Conservation (phyloP, 148 eudicot genomes). For the Arctostaphylos glauca region DNA sequence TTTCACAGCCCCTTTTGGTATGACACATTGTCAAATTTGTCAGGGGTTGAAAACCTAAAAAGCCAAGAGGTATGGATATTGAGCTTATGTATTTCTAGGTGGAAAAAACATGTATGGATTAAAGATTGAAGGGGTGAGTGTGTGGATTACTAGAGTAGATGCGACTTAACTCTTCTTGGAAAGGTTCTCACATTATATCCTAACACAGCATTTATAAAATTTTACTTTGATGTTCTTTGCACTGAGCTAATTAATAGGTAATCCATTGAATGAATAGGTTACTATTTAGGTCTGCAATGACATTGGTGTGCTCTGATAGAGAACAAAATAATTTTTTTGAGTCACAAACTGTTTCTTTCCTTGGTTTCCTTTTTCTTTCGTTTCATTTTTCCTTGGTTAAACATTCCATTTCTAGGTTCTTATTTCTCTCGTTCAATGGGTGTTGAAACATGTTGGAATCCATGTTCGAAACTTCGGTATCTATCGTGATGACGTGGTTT, state of each 20-base stretch:
- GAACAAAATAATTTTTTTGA: neutral
- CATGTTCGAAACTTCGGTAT: too few relatives aligned
- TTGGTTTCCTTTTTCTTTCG: neutral
- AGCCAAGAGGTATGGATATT: neutral
- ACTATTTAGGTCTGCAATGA: neutral
- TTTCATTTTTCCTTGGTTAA: neutral
- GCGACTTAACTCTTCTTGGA: neutral
- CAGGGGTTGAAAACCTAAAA: neutral
- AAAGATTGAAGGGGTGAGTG: neutral
- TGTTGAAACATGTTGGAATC: neutral
- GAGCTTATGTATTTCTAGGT: neutral
- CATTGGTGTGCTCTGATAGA: neutral
- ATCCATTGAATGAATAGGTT: neutral
- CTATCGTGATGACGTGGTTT: too few relatives aligned
- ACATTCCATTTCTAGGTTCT: neutral
- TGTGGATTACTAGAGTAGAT: neutral
- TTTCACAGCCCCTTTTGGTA: neutral
- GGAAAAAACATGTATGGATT: neutral
- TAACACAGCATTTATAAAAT: neutral
- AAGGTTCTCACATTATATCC: neutral
- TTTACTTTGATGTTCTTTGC: neutral
- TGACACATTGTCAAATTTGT: neutral
- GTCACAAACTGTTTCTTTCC: slow-evolving; percentile 9
- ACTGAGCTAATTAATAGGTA: neutral
- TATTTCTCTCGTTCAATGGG: neutral